Evolutionary conservation across 2,329 filamentous ascomycete species (phyloP), one percentile per base, ranked within the genome.

Genomic region (Ophidiomyces ophidiicola): DNA sequence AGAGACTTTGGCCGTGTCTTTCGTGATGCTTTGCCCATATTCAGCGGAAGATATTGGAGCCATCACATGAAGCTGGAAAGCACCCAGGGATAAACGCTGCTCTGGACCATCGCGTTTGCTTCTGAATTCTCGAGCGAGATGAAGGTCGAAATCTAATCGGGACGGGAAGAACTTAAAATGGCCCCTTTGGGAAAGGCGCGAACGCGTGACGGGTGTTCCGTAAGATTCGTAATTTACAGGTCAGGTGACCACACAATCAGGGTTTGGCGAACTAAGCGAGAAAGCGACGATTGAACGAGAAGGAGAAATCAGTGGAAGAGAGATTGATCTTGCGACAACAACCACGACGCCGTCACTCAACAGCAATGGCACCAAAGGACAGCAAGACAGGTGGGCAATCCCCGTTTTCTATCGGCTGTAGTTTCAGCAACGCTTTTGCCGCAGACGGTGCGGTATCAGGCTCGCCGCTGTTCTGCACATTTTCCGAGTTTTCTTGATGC

Each of bases 321-420:
- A 48, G 41, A 40, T 55, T 52, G 56, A 62, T 58, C 58, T 54
- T 57, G 58, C 58, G 60, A 62, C 57, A 61, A 61, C 55, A 54
- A 62, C 50, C 53, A 60, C 43, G 32, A 48, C 59, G 57, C 55
- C 61, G 56, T 51, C 55, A 53, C 57, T 61, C 58, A 60, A 62
- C 58, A 64, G 60, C 60, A 55, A 66, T 66, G 63, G 63, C 62
- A 53, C 63, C 63, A 52, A 62, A 62, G 52, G 60, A 62, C 45
- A 64, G 54, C 54, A 67, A 67, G 60, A 62, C 64, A 63, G 61
- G 64, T 68, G 57, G 49, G 57, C 48, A 28, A 38, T 43, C 23
- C 26, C 12, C 38, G 12, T 28, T 23, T 5, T 4, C 19, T 23
- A 29, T 18, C 12, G 23, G 30, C 20, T 10, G 21, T 28, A 8